Evolutionary conservation across 176 grass and related monocot species (phyloP).

Genomic region (Phoenix dactylifera): DNA sequence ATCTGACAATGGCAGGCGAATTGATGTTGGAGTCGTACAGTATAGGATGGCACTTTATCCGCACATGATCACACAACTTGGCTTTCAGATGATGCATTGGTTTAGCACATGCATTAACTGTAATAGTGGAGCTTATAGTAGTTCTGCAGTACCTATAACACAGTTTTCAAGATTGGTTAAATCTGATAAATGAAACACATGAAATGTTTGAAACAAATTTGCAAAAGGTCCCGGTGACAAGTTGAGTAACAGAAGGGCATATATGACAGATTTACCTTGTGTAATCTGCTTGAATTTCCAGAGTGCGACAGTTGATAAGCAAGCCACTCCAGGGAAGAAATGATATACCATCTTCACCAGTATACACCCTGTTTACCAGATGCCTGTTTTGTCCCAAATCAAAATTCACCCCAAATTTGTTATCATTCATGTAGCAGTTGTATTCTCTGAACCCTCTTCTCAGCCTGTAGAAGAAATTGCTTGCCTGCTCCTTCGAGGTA

Average conservation of each 20-base stretch:
- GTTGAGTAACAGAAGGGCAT: too few species aligned
- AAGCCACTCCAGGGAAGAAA: constrained; percentile 99
- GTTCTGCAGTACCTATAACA: constrained; percentile 57
- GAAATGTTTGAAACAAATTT: too few species aligned
- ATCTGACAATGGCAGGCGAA: constrained; percentile 44
- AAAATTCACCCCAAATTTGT: constrained; percentile 78
- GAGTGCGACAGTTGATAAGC: constrained; percentile 71
- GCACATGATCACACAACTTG: constrained; percentile 60
- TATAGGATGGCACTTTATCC: constrained; percentile 72
- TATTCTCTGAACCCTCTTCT: constrained; percentile 64
- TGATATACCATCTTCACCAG: constrained; percentile 49
- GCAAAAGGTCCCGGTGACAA: too few species aligned
- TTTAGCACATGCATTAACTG: constrained; percentile 38
- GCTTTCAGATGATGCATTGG: constrained; percentile 28
- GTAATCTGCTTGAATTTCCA: constrained; percentile 99
- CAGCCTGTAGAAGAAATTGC: constrained; percentile 52
- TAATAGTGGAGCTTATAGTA: constrained; percentile 60
- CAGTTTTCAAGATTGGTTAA: constrained; percentile 22
- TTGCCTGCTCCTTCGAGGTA: constrained; percentile 57
- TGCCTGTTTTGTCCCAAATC: constrained; percentile 21
- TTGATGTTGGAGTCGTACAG: constrained; percentile 85
- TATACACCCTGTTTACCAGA: constrained; percentile 49
- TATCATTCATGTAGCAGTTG: constrained; percentile 74
- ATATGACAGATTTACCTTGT: constrained; percentile 37
- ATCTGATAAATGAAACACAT: too few species aligned